phyloP scores from a whole-genome alignment of 805 yeast species.

The Maudiozyma saulgeensis region DNA sequence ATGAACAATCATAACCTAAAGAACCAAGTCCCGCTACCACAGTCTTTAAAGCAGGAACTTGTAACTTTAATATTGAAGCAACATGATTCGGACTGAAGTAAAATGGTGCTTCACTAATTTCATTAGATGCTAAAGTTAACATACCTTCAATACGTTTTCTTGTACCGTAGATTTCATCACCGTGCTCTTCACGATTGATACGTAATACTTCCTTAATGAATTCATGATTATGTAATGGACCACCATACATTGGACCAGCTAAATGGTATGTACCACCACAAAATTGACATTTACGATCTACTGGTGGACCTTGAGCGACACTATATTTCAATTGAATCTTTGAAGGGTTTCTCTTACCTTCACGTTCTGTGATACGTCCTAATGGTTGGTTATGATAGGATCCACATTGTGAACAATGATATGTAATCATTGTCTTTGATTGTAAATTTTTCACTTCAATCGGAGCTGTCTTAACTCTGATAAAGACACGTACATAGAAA shows the following conservation, averaged over 20 bases:
- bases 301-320: slow-evolving; percentile 54
- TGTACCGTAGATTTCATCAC: slow-evolving; percentile 60
- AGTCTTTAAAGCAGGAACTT: slow-evolving; percentile 69
- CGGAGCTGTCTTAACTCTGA: slow-evolving; percentile 71
- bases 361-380: slow-evolving; percentile 48
- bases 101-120: slow-evolving; percentile 57
- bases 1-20: slow-evolving; percentile 69
- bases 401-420: slow-evolving; percentile 84
- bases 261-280: slow-evolving; percentile 63
- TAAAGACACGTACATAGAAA: slow-evolving; percentile 81
- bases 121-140: slow-evolving; percentile 75
- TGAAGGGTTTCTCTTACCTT: slow-evolving; percentile 28
- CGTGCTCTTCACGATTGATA: slow-evolving; percentile 37
- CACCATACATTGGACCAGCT: slow-evolving; percentile 97
- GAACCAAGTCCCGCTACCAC: slow-evolving; percentile 77
- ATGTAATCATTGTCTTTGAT: slow-evolving; percentile 65
- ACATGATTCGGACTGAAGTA: slow-evolving; percentile 74
- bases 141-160: slow-evolving; percentile 81
- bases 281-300: slow-evolving; percentile 51
- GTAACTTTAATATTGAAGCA: slow-evolving; percentile 66
- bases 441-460: slow-evolving; percentile 71
- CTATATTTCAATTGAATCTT: slow-evolving; percentile 42
- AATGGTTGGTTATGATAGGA: slow-evolving; percentile 60
- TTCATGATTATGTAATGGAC: slow-evolving; percentile 56
- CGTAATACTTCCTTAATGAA: slow-evolving; percentile 58